These are phyloP conservation scores for Cadophora sp. DNA, from an alignment of 2,329 filamentous ascomycete species.

Conservation along the genomic window DNA sequence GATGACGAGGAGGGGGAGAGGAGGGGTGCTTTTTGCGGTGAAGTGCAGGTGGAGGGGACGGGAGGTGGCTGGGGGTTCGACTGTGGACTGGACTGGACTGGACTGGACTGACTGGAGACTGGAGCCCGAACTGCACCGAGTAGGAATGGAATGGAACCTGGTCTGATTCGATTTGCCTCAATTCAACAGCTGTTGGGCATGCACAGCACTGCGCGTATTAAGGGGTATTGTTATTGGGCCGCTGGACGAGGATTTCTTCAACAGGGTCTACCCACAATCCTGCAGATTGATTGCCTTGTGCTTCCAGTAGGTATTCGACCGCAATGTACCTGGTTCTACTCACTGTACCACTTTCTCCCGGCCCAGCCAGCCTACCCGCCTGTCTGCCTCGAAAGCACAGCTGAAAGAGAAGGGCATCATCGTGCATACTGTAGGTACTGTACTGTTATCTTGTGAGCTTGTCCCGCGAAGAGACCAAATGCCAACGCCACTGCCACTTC, in stretches of 20 bases:
- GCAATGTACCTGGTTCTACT: no score
- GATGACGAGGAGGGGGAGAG: slow-evolving; percentile 10
- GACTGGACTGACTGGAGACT: neutral
- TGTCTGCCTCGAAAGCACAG: slow-evolving; percentile 8
- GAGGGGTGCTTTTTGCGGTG: slow-evolving; percentile 1
- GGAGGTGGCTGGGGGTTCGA: neutral
- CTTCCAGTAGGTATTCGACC: no score
- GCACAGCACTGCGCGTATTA: neutral
- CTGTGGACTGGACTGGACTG: neutral
- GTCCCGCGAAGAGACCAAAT: neutral
- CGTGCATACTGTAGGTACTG: neutral
- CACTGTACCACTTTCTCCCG: no score
- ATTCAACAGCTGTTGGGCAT: slow-evolving; percentile 8
- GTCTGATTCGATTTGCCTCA: neutral
- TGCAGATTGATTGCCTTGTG: no score
- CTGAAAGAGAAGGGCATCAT: slow-evolving; percentile 7
- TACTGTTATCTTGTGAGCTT: no score
- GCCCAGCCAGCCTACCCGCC: no score
- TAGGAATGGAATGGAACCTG: neutral
- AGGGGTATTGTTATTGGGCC: neutral
- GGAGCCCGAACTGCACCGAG: slow-evolving; percentile 10
- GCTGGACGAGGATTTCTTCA: neutral
- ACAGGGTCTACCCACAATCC: neutral
- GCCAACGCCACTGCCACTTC: neutral
- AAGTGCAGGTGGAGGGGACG: neutral